Percentiles rank a stretch among this genome's conserved stretches.
Conservation (phyloP, 805 yeast species). For the Tetrapisispora namnaoensis region DNA sequence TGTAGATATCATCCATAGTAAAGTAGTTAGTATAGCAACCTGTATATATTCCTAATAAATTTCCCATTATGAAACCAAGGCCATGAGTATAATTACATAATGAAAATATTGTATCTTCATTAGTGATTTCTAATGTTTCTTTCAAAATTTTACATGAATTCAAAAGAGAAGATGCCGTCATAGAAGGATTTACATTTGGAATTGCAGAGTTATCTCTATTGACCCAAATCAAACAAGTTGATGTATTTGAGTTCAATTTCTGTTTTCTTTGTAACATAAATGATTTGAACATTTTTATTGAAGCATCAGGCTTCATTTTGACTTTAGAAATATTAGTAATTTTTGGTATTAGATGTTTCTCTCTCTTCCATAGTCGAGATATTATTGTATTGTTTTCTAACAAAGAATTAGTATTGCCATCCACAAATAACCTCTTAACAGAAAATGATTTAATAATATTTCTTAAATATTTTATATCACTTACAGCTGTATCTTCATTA, state of each 20-base stretch:
- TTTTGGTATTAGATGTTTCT: conserved; percentile 21
- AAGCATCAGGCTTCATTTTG: conserved; percentile 18
- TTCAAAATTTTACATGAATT: conserved; percentile 81
- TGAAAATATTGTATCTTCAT: conserved; percentile 66
- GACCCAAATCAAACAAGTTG: conserved; percentile 25
- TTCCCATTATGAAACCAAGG: conserved; percentile 81
- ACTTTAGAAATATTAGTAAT: conserved; percentile 25
- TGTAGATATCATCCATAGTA: conserved; percentile 67
- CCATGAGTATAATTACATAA: conserved; percentile 81
- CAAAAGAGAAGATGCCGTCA: conserved; percentile 53
- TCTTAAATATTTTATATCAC: conserved; percentile 60
- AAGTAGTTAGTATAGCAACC: conserved; percentile 81
- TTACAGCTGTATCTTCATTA: conserved; percentile 55
- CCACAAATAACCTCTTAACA: conserved; percentile 64
- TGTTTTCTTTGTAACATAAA: conserved; percentile 13
- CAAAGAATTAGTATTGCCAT: conserved; percentile 29
- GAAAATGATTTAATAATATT: conserved; percentile 61
- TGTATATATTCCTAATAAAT: conserved; percentile 69
- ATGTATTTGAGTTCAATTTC: conserved; percentile 28
- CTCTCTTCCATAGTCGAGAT: conserved; percentile 18
- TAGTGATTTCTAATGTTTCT: conserved; percentile 79
- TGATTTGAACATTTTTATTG: conserved; percentile 14
- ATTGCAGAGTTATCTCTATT: conserved; percentile 16
- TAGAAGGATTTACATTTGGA: conserved; percentile 21
- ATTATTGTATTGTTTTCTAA: conserved; percentile 18